These are phyloP conservation scores for Phaeoacremonium minimum DNA, from an alignment of 2,329 filamentous ascomycete genomes.

Conservation along the genomic window DNA sequence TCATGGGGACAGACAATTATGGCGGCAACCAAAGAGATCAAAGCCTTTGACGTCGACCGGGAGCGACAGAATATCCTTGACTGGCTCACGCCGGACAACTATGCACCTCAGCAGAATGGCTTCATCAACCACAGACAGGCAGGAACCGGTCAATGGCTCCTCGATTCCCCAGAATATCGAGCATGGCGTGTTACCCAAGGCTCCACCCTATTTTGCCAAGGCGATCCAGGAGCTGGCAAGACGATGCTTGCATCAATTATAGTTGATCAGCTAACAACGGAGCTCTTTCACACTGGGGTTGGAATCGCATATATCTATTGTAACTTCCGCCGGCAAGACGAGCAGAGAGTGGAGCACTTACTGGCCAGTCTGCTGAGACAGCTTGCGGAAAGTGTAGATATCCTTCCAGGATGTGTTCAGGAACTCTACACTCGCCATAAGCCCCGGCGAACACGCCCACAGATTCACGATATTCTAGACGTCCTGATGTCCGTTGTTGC, in stretches of 20 bases:
- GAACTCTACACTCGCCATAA: constrained; percentile 19
- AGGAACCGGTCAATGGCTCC: constrained; percentile 40
- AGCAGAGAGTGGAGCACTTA: constrained; percentile 27
- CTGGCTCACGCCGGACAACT: constrained; percentile 18
- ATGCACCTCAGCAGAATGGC: constrained; percentile 31
- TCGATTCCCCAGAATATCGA: constrained; percentile 28
- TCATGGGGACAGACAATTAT: background rate
- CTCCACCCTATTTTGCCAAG: constrained; percentile 37
- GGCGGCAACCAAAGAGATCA: background rate
- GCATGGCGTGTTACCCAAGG: constrained; percentile 20
- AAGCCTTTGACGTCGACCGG: background rate
- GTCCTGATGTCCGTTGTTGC: constrained; percentile 4
- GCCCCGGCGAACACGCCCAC: constrained; percentile 14
- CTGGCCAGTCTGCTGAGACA: constrained; percentile 31
- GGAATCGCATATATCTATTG: constrained; percentile 43
- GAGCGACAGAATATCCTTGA: constrained; percentile 4
- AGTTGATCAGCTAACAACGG: constrained; percentile 28
- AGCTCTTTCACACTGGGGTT: constrained; percentile 14
- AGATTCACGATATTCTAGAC: constrained; percentile 15
- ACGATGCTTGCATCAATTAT: constrained; percentile 37
- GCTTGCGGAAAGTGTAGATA: constrained; percentile 17
- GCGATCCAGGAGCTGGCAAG: constrained; percentile 44
- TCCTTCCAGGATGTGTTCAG: constrained; percentile 19
- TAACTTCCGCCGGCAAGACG: constrained; percentile 29
- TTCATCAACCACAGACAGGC: constrained; percentile 26